Base-by-base conservation (phyloP, 805 yeast species). In the Ogataea nitratoaversa region DNA sequence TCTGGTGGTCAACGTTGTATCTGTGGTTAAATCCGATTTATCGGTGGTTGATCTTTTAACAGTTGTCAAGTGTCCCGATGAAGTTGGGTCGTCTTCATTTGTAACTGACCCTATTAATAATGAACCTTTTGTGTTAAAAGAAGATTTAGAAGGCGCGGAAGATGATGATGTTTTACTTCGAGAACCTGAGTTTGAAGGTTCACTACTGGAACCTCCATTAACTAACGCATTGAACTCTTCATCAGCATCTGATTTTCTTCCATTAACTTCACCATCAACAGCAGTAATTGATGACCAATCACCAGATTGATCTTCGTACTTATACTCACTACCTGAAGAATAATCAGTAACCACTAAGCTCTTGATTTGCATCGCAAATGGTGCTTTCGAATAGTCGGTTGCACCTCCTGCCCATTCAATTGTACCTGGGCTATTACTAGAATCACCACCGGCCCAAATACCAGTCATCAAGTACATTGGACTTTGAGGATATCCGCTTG, bases 401-500 rank as follows among this genome's bases (percentile, higher is more conserved):
- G 50, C 43, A 41, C 95, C 95, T 43, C 91, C 91, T 4, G 91
- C 88, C 93, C 93, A 84, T 53, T 77, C 78, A 42, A 84, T 82
- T 2, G 90, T 82, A 36, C 91, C 91, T 29, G 67, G 66, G 6
- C 70, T 66, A 52, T 82, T 82, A 19, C 66, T 50, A 22, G 84
- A 66, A 60, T 83, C 89, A 58, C 93, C 93, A 53, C 90, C 91
- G 4, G 89, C 89, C 91, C 93, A 84, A 24, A 79, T 64, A 48
- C 93, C 91, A 46, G 77, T 67, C 56, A 67, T 71, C 11, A 84
- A 58, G 48, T 67, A 72, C 90, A 89, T 86, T 36, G 97, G 97
- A n/a, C 88, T 68, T 65, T 89, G 95, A 32, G 97, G 97, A 62
- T 76, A 90, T 5, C 95, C 95, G 55, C 78, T 72, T 14, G 76